phyloP scores from a whole-genome alignment of 139 green algal species.

The Coccomyxa sp. region DNA sequence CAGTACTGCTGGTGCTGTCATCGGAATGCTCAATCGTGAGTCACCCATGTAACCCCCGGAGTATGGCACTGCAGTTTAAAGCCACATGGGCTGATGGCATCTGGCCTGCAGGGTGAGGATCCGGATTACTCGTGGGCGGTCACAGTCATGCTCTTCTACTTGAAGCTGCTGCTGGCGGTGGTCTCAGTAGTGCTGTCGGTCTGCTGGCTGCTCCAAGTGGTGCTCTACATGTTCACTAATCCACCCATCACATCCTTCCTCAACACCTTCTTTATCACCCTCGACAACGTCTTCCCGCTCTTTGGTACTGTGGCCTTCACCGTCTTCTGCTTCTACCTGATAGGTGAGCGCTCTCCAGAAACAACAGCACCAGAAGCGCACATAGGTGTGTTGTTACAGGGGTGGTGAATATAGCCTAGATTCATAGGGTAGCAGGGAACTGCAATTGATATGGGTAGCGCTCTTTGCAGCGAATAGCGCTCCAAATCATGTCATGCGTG shows the following conservation, averaged over 20 bases:
- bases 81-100: no score
- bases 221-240: conserved; percentile 88
- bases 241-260: conserved; percentile 79
- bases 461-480: no score
- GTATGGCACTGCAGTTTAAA: no score
- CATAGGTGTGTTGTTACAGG: no score
- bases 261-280: conserved; percentile 83
- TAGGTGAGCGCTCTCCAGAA: conserved; percentile 37
- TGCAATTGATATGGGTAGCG: no score
- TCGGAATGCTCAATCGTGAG: no score
- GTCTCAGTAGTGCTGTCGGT: conserved; percentile 64
- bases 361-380: no score
- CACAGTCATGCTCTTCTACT: conserved; percentile 74
- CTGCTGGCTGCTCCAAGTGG: conserved; percentile 91
- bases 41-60: no score
- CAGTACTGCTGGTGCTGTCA: no score
- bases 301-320: conserved; percentile 88
- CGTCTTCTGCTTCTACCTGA: conserved; percentile 93
- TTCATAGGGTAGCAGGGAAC: no score
- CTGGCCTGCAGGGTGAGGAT: conserved; percentile 37
- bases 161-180: conserved; percentile 65
- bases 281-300: conserved; percentile 84
- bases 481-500: not conserved
- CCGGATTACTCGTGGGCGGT: conserved; percentile 72
- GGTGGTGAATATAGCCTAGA: no score